A percentile compares a stretch with the other conserved stretches of the same genome.
phyloP scores from a whole-genome alignment of 495 filamentous ascomycete species.

The Aspergillus affinis region DNA sequence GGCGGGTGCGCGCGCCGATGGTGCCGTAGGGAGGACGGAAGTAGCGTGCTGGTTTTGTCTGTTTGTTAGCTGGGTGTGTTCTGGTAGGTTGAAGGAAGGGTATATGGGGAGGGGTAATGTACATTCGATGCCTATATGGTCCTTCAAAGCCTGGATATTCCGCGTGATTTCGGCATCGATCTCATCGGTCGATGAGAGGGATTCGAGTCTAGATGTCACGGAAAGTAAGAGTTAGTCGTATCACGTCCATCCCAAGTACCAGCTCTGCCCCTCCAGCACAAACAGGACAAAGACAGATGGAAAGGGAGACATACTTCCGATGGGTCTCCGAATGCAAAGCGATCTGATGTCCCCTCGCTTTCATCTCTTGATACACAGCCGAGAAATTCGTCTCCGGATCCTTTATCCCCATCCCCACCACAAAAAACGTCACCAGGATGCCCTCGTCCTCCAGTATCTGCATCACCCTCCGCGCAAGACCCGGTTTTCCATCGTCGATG shows the following conservation, averaged over 20 bases:
- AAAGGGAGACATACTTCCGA: constrained; percentile 48
- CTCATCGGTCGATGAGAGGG: constrained; percentile 35
- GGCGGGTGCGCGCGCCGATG: constrained; percentile 68
- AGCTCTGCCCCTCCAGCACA: background rate
- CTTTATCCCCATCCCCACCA: constrained; percentile 64
- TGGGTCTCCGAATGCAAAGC: constrained; percentile 75
- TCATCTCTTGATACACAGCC: constrained; percentile 65
- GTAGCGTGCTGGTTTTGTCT: constrained; percentile 47
- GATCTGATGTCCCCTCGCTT: constrained; percentile 66
- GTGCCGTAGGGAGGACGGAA: constrained; percentile 79
- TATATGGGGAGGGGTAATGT: constrained; percentile 5
- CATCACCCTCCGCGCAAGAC: constrained; percentile 62
- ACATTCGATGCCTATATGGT: constrained; percentile 50
- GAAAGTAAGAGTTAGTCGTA: too few relatives aligned
- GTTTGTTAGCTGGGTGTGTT: background rate
- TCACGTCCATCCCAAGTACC: too few relatives aligned
- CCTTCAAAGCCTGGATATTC: constrained; percentile 56
- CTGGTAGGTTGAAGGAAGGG: background rate
- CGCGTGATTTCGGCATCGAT: constrained; percentile 73
- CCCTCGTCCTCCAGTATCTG: constrained; percentile 59
- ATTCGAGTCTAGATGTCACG: background rate
- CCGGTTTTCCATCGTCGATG: constrained; percentile 74
- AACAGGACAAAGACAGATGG: background rate
- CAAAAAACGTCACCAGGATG: constrained; percentile 77
- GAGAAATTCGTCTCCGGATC: constrained; percentile 61